A percentile compares a stretch with the other conserved stretches of the same genome.
Conservation (phyloP, 768 basidiomycete species). For the Sarcomyxa edulis region DNA sequence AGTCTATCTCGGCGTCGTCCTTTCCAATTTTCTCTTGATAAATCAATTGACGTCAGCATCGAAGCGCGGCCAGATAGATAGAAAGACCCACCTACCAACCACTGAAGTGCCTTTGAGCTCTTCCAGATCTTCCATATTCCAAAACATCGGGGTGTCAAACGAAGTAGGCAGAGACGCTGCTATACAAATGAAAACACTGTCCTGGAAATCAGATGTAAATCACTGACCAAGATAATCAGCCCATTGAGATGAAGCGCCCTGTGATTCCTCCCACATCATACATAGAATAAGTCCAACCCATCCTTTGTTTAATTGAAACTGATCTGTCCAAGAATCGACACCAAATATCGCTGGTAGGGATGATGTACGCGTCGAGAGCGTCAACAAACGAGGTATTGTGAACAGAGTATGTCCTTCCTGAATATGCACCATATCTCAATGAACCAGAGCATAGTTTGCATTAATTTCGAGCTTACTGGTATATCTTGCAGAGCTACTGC, state of each 20-base stretch:
- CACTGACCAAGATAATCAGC: slow-evolving; percentile 61
- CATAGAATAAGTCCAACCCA: slow-evolving; percentile 90
- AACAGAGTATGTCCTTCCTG: slow-evolving; percentile 78
- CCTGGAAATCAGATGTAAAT: not conserved
- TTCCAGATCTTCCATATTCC: slow-evolving; percentile 66
- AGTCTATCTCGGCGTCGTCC: slow-evolving; percentile 74
- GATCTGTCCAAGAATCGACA: slow-evolving; percentile 52
- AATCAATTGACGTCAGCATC: no score
- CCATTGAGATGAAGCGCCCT: slow-evolving; percentile 63
- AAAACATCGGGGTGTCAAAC: slow-evolving; percentile 95
- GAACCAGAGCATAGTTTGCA: slow-evolving; percentile 1
- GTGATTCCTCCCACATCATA: slow-evolving; percentile 92
- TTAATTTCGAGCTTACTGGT: slow-evolving; percentile 43
- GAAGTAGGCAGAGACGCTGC: slow-evolving; percentile 59
- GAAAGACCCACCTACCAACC: slow-evolving; percentile 54
- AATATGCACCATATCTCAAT: not conserved
- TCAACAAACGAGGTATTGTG: slow-evolving; percentile 70
- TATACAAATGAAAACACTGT: slow-evolving; percentile 3
- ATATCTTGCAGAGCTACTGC: slow-evolving; percentile 72
- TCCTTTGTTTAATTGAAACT: slow-evolving; percentile 45
- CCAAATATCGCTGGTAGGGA: slow-evolving; percentile 57
- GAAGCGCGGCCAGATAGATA: slow-evolving; percentile 4
- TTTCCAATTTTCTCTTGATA: slow-evolving; percentile 79
- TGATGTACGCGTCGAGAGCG: slow-evolving; percentile 78
- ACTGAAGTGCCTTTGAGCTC: slow-evolving; percentile 84